A percentile compares a stretch with the other conserved stretches of the same genome.
These are phyloP conservation scores for Fusarium dlaminii DNA, from an alignment of 2,329 filamentous ascomycete species.

Conservation along the genomic window DNA sequence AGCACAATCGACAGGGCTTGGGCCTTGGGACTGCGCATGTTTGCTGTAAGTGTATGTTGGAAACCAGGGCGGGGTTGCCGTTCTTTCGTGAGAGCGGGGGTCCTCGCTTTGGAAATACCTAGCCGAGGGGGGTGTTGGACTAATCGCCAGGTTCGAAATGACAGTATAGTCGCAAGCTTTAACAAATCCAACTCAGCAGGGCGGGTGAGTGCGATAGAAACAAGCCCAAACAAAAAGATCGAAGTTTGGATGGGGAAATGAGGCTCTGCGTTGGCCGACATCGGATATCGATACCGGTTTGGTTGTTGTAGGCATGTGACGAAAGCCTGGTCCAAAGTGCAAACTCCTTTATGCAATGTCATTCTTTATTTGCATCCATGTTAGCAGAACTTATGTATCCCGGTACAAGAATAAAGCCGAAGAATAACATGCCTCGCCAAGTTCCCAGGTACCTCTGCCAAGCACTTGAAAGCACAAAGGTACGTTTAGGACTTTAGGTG, in stretches of 20 bases:
- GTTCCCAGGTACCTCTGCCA: not conserved
- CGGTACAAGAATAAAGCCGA: not conserved
- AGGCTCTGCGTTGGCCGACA: conserved; percentile 6
- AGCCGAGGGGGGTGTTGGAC: not conserved
- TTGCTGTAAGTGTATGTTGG: not conserved
- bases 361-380: not conserved
- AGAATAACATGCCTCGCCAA: not conserved
- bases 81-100: not conserved
- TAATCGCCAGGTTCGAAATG: not conserved
- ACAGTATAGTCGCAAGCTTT: not conserved
- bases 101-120: not conserved
- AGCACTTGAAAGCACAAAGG: not conserved
- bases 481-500: conserved; percentile 1
- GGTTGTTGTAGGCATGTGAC: not conserved
- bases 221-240: not conserved
- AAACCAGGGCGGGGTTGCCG: not conserved
- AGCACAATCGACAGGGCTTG: not conserved
- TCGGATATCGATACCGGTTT: not conserved
- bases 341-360: not conserved
- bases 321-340: not conserved
- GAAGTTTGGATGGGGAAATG: not conserved
- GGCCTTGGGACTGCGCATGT: not conserved
- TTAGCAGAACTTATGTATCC: not conserved
- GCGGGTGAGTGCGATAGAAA: not conserved
- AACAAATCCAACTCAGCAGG: not conserved